These are phyloP conservation scores for Aureobasidium mangrovei DNA, from an alignment of 2,329 filamentous ascomycete species.

Conservation along the genomic window DNA sequence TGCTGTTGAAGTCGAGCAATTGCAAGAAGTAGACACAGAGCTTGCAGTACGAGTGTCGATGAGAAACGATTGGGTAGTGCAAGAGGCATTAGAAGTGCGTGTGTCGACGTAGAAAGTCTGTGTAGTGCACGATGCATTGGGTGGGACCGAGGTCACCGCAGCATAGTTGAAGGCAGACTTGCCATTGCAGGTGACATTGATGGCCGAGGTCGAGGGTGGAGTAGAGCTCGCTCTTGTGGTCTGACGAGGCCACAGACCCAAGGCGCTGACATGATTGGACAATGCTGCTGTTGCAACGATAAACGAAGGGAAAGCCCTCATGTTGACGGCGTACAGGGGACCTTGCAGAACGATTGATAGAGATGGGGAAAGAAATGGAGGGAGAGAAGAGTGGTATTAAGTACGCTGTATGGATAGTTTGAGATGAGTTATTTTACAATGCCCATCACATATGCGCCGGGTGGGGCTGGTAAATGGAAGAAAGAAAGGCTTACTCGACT, in stretches of 20 bases:
- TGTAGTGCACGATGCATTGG: constrained; percentile 9
- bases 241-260: background rate
- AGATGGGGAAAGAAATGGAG: background rate
- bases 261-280: background rate
- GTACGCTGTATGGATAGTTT: background rate
- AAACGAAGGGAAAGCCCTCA: constrained; percentile 5
- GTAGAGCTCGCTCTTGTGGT: background rate
- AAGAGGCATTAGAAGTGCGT: background rate
- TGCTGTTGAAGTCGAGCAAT: constrained; percentile 1
- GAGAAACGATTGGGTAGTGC: constrained; percentile 1
- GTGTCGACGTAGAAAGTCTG: constrained; percentile 11
- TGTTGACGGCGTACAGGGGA: background rate
- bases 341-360: constrained; percentile 9
- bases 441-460: background rate
- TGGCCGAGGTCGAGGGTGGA: background rate
- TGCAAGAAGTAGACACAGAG: background rate
- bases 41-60: background rate
- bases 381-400: background rate
- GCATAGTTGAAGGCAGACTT: constrained; percentile 8
- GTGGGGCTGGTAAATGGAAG: background rate
- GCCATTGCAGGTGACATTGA: background rate
- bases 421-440: background rate
- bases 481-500: background rate
- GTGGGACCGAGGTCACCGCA: background rate
- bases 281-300: background rate